Conservation (phyloP, 1,139 yeast genomes). For the Pichia inconspicua region DNA sequence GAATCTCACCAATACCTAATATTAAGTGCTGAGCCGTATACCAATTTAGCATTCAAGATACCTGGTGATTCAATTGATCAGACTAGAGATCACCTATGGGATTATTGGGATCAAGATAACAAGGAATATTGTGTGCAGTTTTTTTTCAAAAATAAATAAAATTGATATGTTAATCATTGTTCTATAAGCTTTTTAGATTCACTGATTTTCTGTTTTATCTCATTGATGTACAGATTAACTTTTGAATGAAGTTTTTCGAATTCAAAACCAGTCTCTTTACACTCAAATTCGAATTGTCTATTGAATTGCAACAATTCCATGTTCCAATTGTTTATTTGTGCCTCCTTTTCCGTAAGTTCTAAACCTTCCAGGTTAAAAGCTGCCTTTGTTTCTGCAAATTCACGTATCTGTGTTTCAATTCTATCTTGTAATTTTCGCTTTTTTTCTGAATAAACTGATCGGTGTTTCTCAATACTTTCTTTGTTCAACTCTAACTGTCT, state of each 20-base stretch:
- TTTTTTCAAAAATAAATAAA: slow-evolving; percentile 31
- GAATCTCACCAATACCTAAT: slow-evolving; percentile 57
- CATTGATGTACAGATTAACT: slow-evolving; percentile 40
- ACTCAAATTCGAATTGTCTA: slow-evolving; percentile 45
- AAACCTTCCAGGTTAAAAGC: slow-evolving; percentile 47
- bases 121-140: slow-evolving; percentile 65
- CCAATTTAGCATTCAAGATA: slow-evolving; percentile 61
- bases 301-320: slow-evolving; percentile 37
- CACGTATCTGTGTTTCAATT: slow-evolving; percentile 36
- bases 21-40: slow-evolving; percentile 81
- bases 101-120: slow-evolving; percentile 62
- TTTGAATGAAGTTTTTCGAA: slow-evolving; percentile 49
- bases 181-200: slow-evolving; percentile 10
- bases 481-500: slow-evolving; percentile 47
- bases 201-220: slow-evolving; percentile 36
- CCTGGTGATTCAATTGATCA: slow-evolving; percentile 53
- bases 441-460: slow-evolving; percentile 47
- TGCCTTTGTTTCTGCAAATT: slow-evolving; percentile 41
- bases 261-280: slow-evolving; percentile 45
- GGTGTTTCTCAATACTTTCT: slow-evolving; percentile 37
- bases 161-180: neutral
- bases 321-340: slow-evolving; percentile 40
- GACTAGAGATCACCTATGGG: slow-evolving; percentile 49
- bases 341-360: slow-evolving; percentile 42
- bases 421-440: slow-evolving; percentile 42